Percentiles rank a stretch among this genome's conserved stretches.
Conservation (phyloP, 2,329 filamentous ascomycete genomes). For the Cercospora sp. region DNA sequence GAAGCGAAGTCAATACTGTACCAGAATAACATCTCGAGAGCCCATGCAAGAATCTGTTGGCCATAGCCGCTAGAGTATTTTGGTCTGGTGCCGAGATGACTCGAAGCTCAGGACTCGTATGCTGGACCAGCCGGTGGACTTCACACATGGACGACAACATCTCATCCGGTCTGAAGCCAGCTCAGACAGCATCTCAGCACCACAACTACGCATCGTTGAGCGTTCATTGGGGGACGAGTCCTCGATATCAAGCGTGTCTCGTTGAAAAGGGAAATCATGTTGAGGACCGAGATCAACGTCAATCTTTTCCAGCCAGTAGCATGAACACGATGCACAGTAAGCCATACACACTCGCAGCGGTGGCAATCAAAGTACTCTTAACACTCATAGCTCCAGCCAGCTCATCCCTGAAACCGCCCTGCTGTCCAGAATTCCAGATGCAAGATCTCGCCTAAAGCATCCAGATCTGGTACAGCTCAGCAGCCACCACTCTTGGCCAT, state of each 20-base stretch:
- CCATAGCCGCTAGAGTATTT: neutral
- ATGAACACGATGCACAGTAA: neutral
- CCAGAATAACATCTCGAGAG: neutral
- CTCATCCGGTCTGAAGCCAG: neutral
- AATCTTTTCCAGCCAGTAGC: neutral
- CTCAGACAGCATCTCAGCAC: neutral
- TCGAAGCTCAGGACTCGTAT: neutral
- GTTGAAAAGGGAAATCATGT: neutral
- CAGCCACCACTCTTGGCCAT: neutral
- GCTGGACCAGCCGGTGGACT: neutral
- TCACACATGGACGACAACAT: neutral
- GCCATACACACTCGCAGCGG: neutral
- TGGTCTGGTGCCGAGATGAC: neutral
- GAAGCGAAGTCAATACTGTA: neutral
- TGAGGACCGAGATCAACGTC: neutral
- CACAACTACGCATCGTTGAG: neutral
- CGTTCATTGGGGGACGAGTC: neutral
- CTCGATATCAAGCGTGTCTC: neutral
- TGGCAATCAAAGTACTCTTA: neutral
- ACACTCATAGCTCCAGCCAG: neutral
- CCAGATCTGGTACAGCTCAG: neutral
- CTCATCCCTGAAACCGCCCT: neutral
- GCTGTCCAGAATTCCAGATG: neutral
- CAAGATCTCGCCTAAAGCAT: neutral
- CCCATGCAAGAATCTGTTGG: neutral